Evolutionary conservation across 2,329 filamentous ascomycete species (phyloP).

Genomic region (Arthrobotrys megalospora): DNA sequence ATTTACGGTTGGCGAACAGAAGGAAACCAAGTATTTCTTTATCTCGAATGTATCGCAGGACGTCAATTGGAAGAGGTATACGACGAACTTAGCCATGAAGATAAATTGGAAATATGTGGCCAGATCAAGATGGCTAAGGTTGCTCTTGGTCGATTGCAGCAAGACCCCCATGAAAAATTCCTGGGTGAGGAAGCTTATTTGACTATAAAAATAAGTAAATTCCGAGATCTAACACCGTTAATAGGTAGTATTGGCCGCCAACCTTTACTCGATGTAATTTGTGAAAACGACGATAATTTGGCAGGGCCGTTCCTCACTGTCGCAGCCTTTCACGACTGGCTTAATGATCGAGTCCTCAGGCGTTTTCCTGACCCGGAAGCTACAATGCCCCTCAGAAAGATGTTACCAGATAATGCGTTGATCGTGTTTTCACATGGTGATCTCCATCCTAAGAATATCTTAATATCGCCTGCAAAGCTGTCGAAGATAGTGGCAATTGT

Average conservation of each 20-base stretch:
- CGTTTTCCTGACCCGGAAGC: slow-evolving; percentile 24
- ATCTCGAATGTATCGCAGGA: slow-evolving; percentile 24
- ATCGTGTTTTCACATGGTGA: slow-evolving; percentile 37
- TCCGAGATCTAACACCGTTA: slow-evolving; percentile 17
- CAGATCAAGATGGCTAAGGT: slow-evolving; percentile 5
- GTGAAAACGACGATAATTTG: slow-evolving; percentile 15
- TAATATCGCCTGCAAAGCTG: slow-evolving; percentile 19
- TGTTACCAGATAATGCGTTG: slow-evolving; percentile 9
- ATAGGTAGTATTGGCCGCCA: slow-evolving; percentile 35
- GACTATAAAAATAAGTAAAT: background rate
- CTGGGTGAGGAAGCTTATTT: slow-evolving; percentile 15
- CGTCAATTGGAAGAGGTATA: slow-evolving; percentile 24
- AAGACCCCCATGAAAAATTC: slow-evolving; percentile 6
- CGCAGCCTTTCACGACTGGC: slow-evolving; percentile 30
- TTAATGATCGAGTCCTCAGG: slow-evolving; percentile 12
- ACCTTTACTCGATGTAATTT: slow-evolving; percentile 37
- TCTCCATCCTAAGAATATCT: slow-evolving; percentile 37
- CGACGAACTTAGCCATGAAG: slow-evolving; percentile 8
- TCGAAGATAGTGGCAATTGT: slow-evolving; percentile 25
- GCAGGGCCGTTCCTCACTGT: slow-evolving; percentile 23
- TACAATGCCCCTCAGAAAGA: background rate
- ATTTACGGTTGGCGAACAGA: slow-evolving; percentile 43
- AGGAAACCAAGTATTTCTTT: slow-evolving; percentile 31
- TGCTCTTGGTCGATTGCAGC: slow-evolving; percentile 2
- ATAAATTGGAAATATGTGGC: slow-evolving; percentile 18